phyloP scores from a whole-genome alignment of 2,329 filamentous ascomycete species.

The Tolypocladium ophioglossoides region DNA sequence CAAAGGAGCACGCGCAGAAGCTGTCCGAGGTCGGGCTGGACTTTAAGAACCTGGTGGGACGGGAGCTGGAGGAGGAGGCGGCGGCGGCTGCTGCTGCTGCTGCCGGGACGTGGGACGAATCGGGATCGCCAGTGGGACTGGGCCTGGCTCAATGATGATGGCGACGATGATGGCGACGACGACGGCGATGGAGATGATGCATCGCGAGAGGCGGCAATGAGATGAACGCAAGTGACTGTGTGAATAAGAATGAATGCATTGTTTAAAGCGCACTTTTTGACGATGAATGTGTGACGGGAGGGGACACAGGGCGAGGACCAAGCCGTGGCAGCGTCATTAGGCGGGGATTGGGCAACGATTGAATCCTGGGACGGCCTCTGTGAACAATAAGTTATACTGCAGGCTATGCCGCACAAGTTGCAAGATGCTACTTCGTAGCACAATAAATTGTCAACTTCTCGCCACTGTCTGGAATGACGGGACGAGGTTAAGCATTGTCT shows the following conservation, averaged over 20 bases:
- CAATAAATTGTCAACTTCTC: background rate
- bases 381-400: background rate
- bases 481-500: background rate
- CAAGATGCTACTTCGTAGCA: too few relatives aligned
- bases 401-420: too few relatives aligned
- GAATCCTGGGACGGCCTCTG: background rate
- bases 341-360: background rate
- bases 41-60: conserved; percentile 72
- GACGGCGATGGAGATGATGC: background rate
- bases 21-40: conserved; percentile 81
- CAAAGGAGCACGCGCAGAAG: conserved; percentile 69
- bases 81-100: conserved; percentile 5
- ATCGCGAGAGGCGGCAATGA: background rate
- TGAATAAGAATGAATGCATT: background rate
- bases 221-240: background rate
- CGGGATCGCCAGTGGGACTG: conserved; percentile 11
- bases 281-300: background rate
- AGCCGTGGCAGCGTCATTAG: background rate
- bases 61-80: conserved; percentile 29
- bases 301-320: background rate
- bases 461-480: background rate
- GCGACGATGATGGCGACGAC: background rate
- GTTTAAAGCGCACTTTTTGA: background rate
- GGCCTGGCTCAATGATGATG: conserved; percentile 15
- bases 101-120: conserved; percentile 8